These are phyloP conservation scores for Chaetoceros muelleri DNA, from an alignment of 108 stramenopile species.

Conservation along the genomic window DNA sequence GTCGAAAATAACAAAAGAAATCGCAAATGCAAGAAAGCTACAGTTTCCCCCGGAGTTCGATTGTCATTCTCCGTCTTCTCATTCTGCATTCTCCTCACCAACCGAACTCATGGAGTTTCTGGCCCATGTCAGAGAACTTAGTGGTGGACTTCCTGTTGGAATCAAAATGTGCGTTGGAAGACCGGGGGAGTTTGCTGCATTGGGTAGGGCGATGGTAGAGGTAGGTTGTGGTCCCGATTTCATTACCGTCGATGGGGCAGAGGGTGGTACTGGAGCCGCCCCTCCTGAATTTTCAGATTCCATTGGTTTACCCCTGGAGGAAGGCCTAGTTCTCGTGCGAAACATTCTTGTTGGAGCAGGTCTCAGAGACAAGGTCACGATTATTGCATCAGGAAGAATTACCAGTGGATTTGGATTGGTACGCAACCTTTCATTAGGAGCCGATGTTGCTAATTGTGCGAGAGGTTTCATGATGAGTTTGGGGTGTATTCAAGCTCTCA, in stretches of 20 bases:
- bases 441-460: constrained; percentile 74
- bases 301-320: constrained; percentile 68
- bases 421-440: constrained; percentile 62
- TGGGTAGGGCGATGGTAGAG: constrained; percentile 56
- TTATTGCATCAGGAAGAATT: constrained; percentile 76
- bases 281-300: constrained; percentile 80
- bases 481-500: constrained; percentile 86
- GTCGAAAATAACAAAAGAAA: constrained; percentile 60
- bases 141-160: constrained; percentile 72
- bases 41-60: constrained; percentile 38
- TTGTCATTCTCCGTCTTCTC: constrained; percentile 68
- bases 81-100: constrained; percentile 69
- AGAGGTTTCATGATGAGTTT: constrained; percentile 69
- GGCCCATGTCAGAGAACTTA: constrained; percentile 41
- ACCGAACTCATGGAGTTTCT: constrained; percentile 63
- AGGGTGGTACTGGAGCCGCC: constrained; percentile 89
- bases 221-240: constrained; percentile 58
- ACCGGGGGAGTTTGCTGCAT: constrained; percentile 42
- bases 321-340: constrained; percentile 59
- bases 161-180: constrained; percentile 80
- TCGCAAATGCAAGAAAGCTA: constrained; percentile 76
- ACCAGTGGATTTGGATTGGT: constrained; percentile 61
- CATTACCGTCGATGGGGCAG: constrained; percentile 72
- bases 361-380: constrained; percentile 43
- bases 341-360: constrained; percentile 66